Base-by-base conservation (phyloP, 1,139 yeast genomes). In the Hyphopichia wangnamkhiaoensis region DNA sequence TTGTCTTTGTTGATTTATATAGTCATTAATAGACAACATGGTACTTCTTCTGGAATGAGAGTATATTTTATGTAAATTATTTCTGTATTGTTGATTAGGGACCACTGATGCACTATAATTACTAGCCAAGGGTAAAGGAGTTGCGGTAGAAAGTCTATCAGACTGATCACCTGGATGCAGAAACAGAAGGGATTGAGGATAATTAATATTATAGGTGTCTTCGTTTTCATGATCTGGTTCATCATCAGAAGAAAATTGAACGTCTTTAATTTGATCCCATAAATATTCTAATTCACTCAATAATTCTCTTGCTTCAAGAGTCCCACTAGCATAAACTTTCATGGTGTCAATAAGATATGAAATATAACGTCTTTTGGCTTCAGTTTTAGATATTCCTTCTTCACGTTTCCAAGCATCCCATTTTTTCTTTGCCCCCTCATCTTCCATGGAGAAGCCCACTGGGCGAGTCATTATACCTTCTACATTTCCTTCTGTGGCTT, bases 381-480 rank as follows among this genome's bases (percentile, higher is more conserved):
- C 90, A 0, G 85, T 78, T 48, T 74, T 76, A n/a, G 79, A 58
- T 21, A 85, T 54, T 0, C 95, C 95, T 49, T 81, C 80, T 54
- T 84, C 89, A 18, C 76, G 63, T 50, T 83, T 80, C 95, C 96
- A 88, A 0, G 95, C 89, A 51, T 85, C 93, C 88, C 91, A 85
- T 58, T 87, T 86, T 54, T 80, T 76, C 52, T 78, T 76, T 7
- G 85, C 85, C 3, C 83, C 84, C 50, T 77, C 82, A 51, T 80
- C 87, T 48, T 81, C 88, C 6, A 76, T 68, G 0, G 79, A 61
- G 37, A 62, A 65, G 5, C 90, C 91, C 1, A 63, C 60, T 1
- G 93, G 91, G 34, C 89, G 68, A 1, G 76, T 74, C 80, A 83
- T 76, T 20, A 82, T 70, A 2, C 84, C 83, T 35, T 76, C 79